Evolutionary conservation across 1,284 basidiomycete species (phyloP).

Genomic region (Earliella scabrosa): DNA sequence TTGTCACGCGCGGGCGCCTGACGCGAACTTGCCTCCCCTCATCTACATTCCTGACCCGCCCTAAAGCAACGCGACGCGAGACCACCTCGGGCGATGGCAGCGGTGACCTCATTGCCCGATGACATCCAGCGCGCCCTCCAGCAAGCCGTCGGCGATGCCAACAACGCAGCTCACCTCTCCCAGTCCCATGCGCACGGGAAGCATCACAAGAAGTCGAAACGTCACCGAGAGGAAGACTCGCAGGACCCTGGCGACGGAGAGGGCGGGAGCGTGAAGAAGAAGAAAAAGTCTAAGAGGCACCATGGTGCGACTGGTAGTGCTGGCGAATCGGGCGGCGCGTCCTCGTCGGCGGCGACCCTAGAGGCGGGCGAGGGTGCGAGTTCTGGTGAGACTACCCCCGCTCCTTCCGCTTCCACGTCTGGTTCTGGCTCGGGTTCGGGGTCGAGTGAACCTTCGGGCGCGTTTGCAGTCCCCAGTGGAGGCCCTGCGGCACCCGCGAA

Average conservation of each 20-base stretch:
- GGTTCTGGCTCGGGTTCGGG: neutral
- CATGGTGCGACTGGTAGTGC: no score
- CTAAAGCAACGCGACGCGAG: constrained; percentile 30
- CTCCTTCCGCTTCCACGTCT: neutral
- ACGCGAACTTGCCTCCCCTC: constrained; percentile 34
- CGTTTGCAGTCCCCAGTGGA: neutral
- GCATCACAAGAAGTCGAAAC: constrained; percentile 44
- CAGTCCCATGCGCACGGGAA: constrained; percentile 47
- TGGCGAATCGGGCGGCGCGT: constrained; percentile 7
- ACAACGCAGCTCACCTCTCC: constrained; percentile 25
- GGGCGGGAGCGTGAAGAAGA: constrained; percentile 36
- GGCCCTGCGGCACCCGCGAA: constrained; percentile 25
- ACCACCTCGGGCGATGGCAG: constrained; percentile 16
- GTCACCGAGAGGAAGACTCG: constrained; percentile 38
- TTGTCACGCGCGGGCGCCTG: constrained; percentile 15
- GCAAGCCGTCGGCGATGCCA: constrained; percentile 46
- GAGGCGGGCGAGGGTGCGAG: constrained; percentile 8
- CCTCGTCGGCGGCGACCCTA: neutral
- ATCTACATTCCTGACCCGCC: constrained; percentile 33
- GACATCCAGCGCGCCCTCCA: constrained; percentile 43
- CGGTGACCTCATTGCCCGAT: constrained; percentile 37
- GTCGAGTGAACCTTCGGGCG: constrained; percentile 5
- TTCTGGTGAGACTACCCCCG: constrained; percentile 4
- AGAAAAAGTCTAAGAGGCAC: constrained; percentile 36
- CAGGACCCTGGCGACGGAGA: constrained; percentile 27